These are phyloP conservation scores for Claviceps spartinae DNA, from an alignment of 2,329 filamentous ascomycete species.

Conservation along the genomic window DNA sequence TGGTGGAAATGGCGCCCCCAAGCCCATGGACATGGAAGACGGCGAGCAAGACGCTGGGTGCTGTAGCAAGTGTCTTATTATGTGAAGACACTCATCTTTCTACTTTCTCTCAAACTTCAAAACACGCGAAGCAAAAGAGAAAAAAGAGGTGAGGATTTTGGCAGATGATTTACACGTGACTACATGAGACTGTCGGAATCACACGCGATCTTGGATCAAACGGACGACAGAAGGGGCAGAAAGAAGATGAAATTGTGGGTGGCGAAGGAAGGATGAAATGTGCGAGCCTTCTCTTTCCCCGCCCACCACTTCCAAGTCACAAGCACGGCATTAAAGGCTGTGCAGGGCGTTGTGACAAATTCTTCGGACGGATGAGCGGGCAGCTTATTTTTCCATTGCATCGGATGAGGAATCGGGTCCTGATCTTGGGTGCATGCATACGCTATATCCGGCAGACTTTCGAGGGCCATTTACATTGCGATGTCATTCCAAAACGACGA, in stretches of 20 bases:
- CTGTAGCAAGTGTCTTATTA: slow-evolving; percentile 76
- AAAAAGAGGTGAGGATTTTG: neutral
- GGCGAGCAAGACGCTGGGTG: slow-evolving; percentile 58
- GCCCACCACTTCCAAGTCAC: neutral
- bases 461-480: neutral
- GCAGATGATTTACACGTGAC: neutral
- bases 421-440: slow-evolving; percentile 17
- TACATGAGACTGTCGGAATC: neutral
- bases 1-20: slow-evolving; percentile 45
- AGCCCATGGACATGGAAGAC: slow-evolving; percentile 70
- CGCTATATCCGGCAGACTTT: slow-evolving; percentile 5
- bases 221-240: slow-evolving; percentile 1
- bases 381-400: slow-evolving; percentile 19
- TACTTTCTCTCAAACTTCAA: neutral
- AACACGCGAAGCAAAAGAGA: neutral
- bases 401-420: slow-evolving; percentile 26
- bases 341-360: slow-evolving; percentile 1
- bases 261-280: neutral
- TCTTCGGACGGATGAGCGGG: slow-evolving; percentile 8
- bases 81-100: slow-evolving; percentile 40
- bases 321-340: slow-evolving; percentile 4
- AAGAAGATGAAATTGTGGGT: neutral
- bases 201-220: neutral
- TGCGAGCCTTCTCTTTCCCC: neutral
- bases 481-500: slow-evolving; percentile 3